A percentile compares a stretch with the other conserved stretches of the same genome.
phyloP scores from a whole-genome alignment of 176 grass and related monocot species.

The Puya raimondii region DNA sequence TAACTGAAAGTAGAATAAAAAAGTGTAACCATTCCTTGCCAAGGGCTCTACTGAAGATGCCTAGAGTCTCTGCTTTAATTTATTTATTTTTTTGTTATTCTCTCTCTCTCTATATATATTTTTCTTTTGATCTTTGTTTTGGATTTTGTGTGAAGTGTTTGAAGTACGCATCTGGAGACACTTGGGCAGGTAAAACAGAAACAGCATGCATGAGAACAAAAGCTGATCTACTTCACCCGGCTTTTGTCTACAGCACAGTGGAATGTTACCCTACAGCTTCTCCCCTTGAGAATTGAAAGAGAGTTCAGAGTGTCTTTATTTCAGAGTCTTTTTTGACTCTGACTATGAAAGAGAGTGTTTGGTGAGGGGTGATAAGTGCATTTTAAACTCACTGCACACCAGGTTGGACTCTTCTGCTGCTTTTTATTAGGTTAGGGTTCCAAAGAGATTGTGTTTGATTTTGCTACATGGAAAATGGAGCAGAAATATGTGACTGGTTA shows the following conservation, averaged over 20 bases:
- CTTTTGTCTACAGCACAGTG: constrained; percentile 33
- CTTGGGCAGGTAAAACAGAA: constrained; percentile 34
- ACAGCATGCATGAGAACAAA: constrained; percentile 26
- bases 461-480: neutral
- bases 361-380: neutral
- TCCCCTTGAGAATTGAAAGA: constrained; percentile 2
- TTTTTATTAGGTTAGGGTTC: neutral
- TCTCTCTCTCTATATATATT: too few relatives aligned
- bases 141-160: neutral
- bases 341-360: neutral
- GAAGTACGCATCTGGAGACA: neutral
- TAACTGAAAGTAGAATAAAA: neutral
- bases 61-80: too few relatives aligned
- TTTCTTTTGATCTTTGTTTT: neutral
- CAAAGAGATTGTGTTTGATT: neutral
- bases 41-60: too few relatives aligned
- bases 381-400: neutral
- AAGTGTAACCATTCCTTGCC: neutral
- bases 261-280: constrained; percentile 28
- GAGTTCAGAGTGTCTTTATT: neutral
- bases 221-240: constrained; percentile 11
- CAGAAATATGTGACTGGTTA: too few relatives aligned
- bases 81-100: too few relatives aligned
- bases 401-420: neutral
- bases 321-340: neutral